phyloP scores from a whole-genome alignment of 2,329 filamentous ascomycete genomes.

The Aspergillus sp. region DNA sequence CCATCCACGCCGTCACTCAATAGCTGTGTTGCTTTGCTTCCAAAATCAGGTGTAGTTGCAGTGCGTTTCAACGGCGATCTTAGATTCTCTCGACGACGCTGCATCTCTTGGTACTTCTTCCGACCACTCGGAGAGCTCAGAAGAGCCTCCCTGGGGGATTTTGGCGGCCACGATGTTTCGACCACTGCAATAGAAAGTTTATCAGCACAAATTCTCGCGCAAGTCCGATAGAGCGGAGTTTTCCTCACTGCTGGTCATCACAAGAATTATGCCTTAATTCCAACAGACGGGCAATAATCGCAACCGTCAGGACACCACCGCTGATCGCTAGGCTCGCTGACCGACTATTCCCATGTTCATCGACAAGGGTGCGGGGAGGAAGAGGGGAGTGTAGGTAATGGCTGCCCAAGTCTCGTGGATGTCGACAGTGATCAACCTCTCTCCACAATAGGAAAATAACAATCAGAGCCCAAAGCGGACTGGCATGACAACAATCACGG shows the following conservation, averaged over 20 bases:
- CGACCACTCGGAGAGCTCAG: constrained; percentile 73
- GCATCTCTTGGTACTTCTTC: constrained; percentile 65
- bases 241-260: constrained; percentile 20
- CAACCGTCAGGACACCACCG: no score
- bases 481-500: no score
- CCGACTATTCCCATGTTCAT: constrained; percentile 8
- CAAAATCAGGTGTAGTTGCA: constrained; percentile 37
- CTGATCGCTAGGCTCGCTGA: not conserved
- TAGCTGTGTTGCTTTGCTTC: constrained; percentile 27
- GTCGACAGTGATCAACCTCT: not conserved
- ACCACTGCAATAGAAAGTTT: constrained; percentile 26
- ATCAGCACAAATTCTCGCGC: constrained; percentile 5
- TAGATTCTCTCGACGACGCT: constrained; percentile 63
- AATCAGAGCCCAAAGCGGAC: no score
- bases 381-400: not conserved
- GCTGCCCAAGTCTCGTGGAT: not conserved
- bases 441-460: no score
- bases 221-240: not conserved
- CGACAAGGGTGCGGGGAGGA: constrained; percentile 7
- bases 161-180: constrained; percentile 55
- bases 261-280: not conserved
- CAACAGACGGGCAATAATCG: no score
- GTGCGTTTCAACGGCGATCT: constrained; percentile 59
- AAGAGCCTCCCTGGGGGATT: constrained; percentile 58
- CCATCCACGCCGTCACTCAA: constrained; percentile 30